These are phyloP conservation scores for Ostreobium quekettii DNA, from an alignment of 139 green algal species.

Conservation along the genomic window DNA sequence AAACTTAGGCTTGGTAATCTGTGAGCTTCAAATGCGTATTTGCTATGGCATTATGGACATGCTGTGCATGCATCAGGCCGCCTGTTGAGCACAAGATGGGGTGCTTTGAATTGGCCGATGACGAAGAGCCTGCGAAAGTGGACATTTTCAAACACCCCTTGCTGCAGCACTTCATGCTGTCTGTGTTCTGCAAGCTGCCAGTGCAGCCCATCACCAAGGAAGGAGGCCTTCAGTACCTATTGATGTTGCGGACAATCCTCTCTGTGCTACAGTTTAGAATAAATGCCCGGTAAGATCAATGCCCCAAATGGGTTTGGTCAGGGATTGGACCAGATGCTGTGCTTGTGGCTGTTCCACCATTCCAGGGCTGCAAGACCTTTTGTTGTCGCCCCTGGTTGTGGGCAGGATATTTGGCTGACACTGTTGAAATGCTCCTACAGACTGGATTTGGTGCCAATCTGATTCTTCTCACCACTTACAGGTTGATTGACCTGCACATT, in stretches of 20 bases:
- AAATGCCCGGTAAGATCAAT: conserved; percentile 48
- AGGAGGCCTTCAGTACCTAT: conserved; percentile 56
- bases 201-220: conserved; percentile 62
- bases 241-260: conserved; percentile 86
- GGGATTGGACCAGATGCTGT: too few relatives aligned
- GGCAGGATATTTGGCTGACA: too few relatives aligned
- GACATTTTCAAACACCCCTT: conserved; percentile 90
- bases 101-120: too few relatives aligned
- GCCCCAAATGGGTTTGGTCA: too few relatives aligned
- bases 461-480: not conserved
- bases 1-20: too few relatives aligned
- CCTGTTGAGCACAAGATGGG: conserved; percentile 82
- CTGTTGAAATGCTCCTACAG: not conserved
- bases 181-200: conserved; percentile 94
- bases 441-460: not conserved
- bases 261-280: conserved; percentile 88
- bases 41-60: too few relatives aligned
- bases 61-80: too few relatives aligned
- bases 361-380: too few relatives aligned
- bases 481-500: conserved; percentile 1
- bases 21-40: too few relatives aligned
- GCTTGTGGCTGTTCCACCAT: too few relatives aligned
- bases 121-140: conserved; percentile 35
- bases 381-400: too few relatives aligned
- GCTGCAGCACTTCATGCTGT: conserved; percentile 89